phyloP scores from a whole-genome alignment of 1,284 basidiomycete genomes.

The Puccinia triticina region DNA sequence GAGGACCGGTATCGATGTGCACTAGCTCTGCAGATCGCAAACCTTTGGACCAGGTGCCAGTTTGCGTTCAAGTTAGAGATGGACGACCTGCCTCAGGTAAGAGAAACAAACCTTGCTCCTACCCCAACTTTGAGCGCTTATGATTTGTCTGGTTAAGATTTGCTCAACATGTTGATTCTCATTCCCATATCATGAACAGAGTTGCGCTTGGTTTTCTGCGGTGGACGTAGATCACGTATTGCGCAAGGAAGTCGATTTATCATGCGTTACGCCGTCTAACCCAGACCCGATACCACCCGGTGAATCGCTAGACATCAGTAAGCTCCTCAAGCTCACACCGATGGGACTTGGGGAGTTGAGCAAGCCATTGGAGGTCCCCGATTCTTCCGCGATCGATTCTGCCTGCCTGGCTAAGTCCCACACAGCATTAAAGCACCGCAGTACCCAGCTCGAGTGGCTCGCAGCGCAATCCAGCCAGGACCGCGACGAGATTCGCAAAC shows the following conservation, averaged over 20 bases:
- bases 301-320: conserved; percentile 76
- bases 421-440: conserved; percentile 22
- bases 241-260: conserved; percentile 94
- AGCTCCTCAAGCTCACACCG: conserved; percentile 65
- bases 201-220: conserved; percentile 86
- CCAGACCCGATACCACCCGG: conserved; percentile 79
- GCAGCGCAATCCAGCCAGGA: conserved; percentile 43
- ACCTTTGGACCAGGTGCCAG: conserved; percentile 89
- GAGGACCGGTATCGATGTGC: conserved; percentile 84
- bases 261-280: conserved; percentile 92
- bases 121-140: not conserved
- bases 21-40: conserved; percentile 92
- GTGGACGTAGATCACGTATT: conserved; percentile 91
- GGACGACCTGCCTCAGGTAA: conserved; percentile 85
- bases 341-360: conserved; percentile 25
- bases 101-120: conserved; percentile 27
- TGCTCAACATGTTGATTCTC: not conserved
- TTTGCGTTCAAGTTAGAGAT: conserved; percentile 93
- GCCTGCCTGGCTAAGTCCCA: not conserved
- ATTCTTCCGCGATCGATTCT: not conserved
- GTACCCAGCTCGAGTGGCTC: conserved; percentile 36
- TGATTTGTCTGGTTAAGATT: not conserved
- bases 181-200: conserved; percentile 51
- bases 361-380: conserved; percentile 15
- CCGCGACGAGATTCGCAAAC: conserved; percentile 26